Percentiles rank a stretch among this genome's conserved stretches.
Evolutionary conservation across 805 yeast genomes (phyloP).

Genomic region (Ogataea trehalophila): DNA sequence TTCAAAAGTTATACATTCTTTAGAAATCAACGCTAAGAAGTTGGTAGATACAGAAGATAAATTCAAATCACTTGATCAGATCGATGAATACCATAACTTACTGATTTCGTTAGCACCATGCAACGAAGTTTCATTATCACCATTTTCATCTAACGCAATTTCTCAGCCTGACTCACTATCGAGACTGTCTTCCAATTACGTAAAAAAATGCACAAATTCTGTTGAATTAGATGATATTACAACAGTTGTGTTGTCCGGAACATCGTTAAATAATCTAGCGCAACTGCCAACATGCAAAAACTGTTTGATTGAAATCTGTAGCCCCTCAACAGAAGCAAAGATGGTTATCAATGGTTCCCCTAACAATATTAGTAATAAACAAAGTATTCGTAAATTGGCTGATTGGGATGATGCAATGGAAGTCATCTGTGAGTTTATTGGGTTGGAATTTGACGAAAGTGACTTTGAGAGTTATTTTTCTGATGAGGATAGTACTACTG

Average conservation of each 20-base stretch:
- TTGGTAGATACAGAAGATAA: conserved; percentile 6
- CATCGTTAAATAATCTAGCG: conserved; percentile 13
- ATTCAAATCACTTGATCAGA: conserved; percentile 4
- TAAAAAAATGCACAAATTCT: neutral
- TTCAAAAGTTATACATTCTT: conserved; percentile 10
- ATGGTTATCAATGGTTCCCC: neutral
- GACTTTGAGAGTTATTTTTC: conserved; percentile 25
- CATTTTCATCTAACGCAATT: neutral
- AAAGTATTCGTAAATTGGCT: conserved; percentile 20
- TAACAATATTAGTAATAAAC: conserved; percentile 6
- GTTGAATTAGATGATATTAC: conserved; percentile 12
- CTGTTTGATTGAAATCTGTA: conserved; percentile 25
- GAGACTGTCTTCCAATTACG: neutral
- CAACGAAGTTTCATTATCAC: neutral
- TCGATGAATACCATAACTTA: conserved; percentile 15
- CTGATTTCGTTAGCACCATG: conserved; percentile 10
- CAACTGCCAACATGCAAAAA: conserved; percentile 17
- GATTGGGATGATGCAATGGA: conserved; percentile 35
- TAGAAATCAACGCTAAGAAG: conserved; percentile 7
- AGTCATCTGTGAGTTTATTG: conserved; percentile 26
- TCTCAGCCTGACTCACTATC: neutral
- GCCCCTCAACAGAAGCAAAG: conserved; percentile 7
- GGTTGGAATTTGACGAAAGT: conserved; percentile 32
- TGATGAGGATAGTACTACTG: conserved; percentile 4
- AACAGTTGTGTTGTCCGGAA: conserved; percentile 24